These are phyloP conservation scores for Sugiyamaella floridensis DNA, from an alignment of 805 yeast species.

Conservation along the genomic window DNA sequence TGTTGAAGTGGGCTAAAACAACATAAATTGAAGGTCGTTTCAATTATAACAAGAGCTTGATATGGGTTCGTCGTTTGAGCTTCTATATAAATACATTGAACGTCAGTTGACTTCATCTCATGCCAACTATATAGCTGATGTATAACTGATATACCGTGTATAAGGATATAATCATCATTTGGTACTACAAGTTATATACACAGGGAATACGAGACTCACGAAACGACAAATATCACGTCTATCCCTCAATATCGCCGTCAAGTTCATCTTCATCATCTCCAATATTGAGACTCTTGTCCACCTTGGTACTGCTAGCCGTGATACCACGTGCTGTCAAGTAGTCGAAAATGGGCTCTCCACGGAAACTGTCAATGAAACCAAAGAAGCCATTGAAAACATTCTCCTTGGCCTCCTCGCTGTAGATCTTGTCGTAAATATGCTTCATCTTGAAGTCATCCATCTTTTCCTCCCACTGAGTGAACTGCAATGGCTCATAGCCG, in stretches of 20 bases:
- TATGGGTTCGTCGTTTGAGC: too few species aligned
- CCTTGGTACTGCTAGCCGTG: constrained; percentile 20
- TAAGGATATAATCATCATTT: too few species aligned
- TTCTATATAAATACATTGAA: neutral
- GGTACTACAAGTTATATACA: too few species aligned
- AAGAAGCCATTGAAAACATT: constrained; percentile 87
- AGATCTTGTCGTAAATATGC: constrained; percentile 85
- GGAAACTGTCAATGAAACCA: constrained; percentile 79
- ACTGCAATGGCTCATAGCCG: constrained; percentile 72
- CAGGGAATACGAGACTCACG: too few species aligned
- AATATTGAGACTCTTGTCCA: constrained; percentile 22
- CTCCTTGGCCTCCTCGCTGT: constrained; percentile 81
- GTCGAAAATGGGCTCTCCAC: constrained; percentile 56
- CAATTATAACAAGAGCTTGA: too few species aligned
- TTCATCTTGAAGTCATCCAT: constrained; percentile 84
- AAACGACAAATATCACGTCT: too few species aligned
- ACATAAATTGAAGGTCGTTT: too few species aligned
- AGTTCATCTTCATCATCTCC: constrained; percentile 29
- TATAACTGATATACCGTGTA: too few species aligned
- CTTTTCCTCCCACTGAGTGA: constrained; percentile 54
- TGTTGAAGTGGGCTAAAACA: too few species aligned
- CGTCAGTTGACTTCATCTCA: neutral
- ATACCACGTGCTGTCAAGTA: constrained; percentile 36
- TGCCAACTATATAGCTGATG: too few species aligned
- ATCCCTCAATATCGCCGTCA: constrained; percentile 29